Conservation (phyloP, 179 eudicot species). For the Beta corolliflora region DNA sequence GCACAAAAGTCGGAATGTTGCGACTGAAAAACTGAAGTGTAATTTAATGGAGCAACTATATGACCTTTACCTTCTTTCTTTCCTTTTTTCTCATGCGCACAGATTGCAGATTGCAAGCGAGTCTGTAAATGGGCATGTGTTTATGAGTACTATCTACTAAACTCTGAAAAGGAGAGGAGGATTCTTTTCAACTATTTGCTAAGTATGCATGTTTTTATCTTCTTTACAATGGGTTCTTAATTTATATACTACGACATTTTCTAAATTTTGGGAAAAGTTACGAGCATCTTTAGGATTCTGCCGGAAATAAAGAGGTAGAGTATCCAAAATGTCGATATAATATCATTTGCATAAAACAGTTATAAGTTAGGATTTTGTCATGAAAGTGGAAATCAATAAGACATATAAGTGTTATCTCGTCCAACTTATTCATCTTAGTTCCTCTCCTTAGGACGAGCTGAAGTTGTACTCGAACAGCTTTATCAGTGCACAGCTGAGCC, state of each 20-base stretch:
- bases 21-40: not conserved
- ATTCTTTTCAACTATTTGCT: not conserved
- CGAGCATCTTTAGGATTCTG: no score
- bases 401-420: not conserved
- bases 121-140: conserved; percentile 27
- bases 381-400: no score
- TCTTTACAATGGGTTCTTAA: not conserved
- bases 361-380: no score
- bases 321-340: no score
- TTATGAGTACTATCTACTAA: conserved; percentile 16
- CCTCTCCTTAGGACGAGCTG: conserved; percentile 16
- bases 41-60: not conserved
- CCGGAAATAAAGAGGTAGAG: no score
- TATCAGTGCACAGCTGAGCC: not conserved
- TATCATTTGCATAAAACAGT: no score
- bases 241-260: no score
- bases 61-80: not conserved
- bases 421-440: not conserved
- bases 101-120: conserved; percentile 27
- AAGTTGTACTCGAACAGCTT: conserved; percentile 13
- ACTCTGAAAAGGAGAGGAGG: not conserved
- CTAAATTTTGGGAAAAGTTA: no score
- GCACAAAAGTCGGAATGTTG: no score
- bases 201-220: conserved; percentile 17
- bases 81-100: not conserved